These are phyloP conservation scores for Lentinula edodes DNA, from an alignment of 768 basidiomycete genomes.

Conservation along the genomic window DNA sequence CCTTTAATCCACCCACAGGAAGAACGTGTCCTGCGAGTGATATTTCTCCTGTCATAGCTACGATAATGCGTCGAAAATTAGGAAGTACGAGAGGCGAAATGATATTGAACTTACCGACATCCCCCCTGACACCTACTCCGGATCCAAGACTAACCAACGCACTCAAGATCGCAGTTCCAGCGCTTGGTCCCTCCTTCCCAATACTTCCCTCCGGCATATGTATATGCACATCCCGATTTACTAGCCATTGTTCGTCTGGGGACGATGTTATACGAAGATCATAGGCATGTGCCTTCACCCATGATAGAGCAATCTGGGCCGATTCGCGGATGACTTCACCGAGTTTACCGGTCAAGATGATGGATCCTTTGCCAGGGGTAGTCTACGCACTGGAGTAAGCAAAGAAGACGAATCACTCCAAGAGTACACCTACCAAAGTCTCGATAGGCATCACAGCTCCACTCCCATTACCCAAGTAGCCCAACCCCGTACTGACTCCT, in stretches of 20 bases:
- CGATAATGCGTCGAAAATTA: neutral
- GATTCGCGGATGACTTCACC: conserved; percentile 97
- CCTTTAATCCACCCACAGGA: conserved; percentile 93
- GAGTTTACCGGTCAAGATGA: conserved; percentile 94
- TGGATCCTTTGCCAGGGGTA: conserved; percentile 92
- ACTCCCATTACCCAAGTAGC: conserved; percentile 93
- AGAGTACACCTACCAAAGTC: conserved; percentile 60
- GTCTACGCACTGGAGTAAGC: conserved; percentile 37
- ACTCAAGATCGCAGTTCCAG: conserved; percentile 88
- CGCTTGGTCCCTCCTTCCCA: conserved; percentile 94
- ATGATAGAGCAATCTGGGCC: conserved; percentile 90
- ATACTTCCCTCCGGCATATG: conserved; percentile 96
- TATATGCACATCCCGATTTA: conserved; percentile 86
- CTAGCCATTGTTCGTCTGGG: conserved; percentile 70
- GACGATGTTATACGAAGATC: conserved; percentile 80
- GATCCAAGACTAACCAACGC: conserved; percentile 93
- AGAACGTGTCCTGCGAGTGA: conserved; percentile 94
- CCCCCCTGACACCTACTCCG: conserved; percentile 74
- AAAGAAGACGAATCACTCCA: conserved; percentile 9
- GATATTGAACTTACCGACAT: conserved; percentile 65
- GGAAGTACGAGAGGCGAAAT: neutral
- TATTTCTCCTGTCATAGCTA: conserved; percentile 98
- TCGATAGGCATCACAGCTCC: conserved; percentile 98
- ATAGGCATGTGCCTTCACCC: conserved; percentile 88
- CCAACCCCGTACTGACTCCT: conserved; percentile 92